Conservation (phyloP, 768 basidiomycete genomes). For the Panaeolus cyanescens region DNA sequence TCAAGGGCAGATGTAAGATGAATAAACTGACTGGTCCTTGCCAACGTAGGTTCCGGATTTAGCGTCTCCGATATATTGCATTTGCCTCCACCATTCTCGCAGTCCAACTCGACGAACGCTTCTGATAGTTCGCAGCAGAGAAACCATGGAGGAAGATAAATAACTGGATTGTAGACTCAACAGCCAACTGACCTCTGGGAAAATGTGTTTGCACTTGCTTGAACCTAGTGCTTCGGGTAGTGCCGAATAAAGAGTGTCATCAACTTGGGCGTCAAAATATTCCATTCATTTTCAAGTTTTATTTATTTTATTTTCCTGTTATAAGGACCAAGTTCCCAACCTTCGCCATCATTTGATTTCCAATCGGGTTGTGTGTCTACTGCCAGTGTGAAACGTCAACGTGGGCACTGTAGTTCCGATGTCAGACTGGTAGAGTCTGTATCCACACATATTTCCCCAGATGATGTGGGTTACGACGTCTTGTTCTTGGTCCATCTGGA, state of each 20-base stretch:
- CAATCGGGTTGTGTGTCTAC: too few relatives aligned
- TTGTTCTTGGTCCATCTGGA: neutral
- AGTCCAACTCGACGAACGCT: constrained; percentile 75
- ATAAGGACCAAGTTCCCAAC: too few relatives aligned
- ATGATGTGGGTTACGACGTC: neutral
- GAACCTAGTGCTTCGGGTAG: neutral
- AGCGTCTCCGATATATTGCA: constrained; percentile 94
- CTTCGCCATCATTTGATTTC: too few relatives aligned
- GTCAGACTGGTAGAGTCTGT: neutral
- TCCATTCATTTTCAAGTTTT: too few relatives aligned
- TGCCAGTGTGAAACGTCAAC: neutral
- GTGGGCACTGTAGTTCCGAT: neutral
- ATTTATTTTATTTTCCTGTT: too few relatives aligned
- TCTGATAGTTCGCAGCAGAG: constrained; percentile 74
- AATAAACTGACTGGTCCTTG: constrained; percentile 73
- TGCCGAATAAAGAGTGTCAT: neutral
- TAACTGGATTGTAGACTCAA: neutral
- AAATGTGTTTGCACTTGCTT: neutral
- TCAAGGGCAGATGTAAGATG: neutral
- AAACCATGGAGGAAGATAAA: constrained; percentile 52
- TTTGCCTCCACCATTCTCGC: constrained; percentile 86
- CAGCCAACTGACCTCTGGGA: neutral
- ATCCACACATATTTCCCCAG: neutral
- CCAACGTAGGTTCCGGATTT: constrained; percentile 82
- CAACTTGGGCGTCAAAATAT: too few relatives aligned